Evolutionary conservation across 2,329 filamentous ascomycete species (phyloP).

Genomic region (Hypoxylon sp.): DNA sequence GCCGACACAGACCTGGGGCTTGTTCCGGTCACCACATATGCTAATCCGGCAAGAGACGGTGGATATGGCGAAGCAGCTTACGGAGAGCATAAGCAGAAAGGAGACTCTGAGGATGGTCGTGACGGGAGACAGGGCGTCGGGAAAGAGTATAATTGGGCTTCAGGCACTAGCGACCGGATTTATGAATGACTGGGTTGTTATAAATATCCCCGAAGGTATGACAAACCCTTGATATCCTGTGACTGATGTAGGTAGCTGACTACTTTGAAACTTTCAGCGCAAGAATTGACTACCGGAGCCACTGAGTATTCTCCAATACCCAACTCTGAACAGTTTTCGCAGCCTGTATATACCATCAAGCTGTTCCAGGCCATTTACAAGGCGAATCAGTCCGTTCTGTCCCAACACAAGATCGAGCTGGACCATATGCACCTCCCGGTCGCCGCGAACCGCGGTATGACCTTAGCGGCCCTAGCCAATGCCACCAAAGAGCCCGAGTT

Average conservation of each 20-base stretch:
- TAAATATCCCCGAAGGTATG: conserved; percentile 89
- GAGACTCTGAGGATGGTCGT: conserved; percentile 73
- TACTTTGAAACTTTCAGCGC: conserved; percentile 59
- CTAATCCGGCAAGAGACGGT: conserved; percentile 84
- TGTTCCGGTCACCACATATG: conserved; percentile 85
- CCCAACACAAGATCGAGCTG: conserved; percentile 59
- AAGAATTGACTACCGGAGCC: conserved; percentile 82
- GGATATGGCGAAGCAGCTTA: conserved; percentile 73
- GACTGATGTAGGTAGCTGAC: conserved; percentile 17
- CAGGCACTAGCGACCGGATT: conserved; percentile 87
- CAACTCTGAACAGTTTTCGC: conserved; percentile 75
- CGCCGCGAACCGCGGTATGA: conserved; percentile 67
- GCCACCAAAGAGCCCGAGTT: conserved; percentile 80
- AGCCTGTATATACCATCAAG: conserved; percentile 80
- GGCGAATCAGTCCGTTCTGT: conserved; percentile 77
- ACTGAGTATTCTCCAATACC: conserved; percentile 82
- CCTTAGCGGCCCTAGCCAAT: conserved; percentile 75
- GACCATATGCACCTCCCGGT: conserved; percentile 70
- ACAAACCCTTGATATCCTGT: neutral
- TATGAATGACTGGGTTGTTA: conserved; percentile 86
- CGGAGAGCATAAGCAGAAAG: conserved; percentile 64
- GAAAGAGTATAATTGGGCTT: conserved; percentile 88
- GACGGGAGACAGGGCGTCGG: conserved; percentile 77
- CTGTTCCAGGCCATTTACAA: conserved; percentile 79
- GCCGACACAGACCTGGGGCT: conserved; percentile 84